These are phyloP conservation scores for Malassezia slooffiae DNA, from an alignment of 1,284 basidiomycete genomes.

Conservation along the genomic window DNA sequence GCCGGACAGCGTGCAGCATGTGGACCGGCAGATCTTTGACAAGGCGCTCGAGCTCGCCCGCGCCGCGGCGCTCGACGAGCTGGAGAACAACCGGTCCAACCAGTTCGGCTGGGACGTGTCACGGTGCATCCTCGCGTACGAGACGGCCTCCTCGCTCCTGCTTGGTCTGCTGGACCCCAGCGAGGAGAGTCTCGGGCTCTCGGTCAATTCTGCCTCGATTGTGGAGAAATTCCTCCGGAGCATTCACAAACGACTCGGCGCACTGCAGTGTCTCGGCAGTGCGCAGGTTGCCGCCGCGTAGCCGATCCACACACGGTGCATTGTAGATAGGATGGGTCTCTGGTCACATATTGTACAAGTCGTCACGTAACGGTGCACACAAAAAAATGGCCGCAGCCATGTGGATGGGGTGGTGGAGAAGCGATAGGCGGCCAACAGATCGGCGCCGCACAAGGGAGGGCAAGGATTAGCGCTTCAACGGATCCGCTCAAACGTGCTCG, in stretches of 20 bases:
- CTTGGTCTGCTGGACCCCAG: slow-evolving; percentile 81
- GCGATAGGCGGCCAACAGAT: no score
- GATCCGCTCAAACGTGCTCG: slow-evolving; percentile 39
- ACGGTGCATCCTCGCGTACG: slow-evolving; percentile 83
- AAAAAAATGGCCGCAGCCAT: no score
- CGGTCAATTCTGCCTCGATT: slow-evolving; percentile 27
- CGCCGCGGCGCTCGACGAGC: slow-evolving; percentile 78
- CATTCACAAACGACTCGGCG: slow-evolving; percentile 32
- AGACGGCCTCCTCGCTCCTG: slow-evolving; percentile 83
- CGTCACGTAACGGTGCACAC: no score
- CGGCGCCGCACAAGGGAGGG: no score
- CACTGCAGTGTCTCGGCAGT: slow-evolving; percentile 21
- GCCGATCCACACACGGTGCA: not conserved
- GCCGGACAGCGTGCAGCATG: slow-evolving; percentile 48
- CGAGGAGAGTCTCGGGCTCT: slow-evolving; percentile 55
- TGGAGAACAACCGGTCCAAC: slow-evolving; percentile 51
- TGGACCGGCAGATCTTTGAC: slow-evolving; percentile 53
- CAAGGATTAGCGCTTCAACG: no score
- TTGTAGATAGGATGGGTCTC: no score
- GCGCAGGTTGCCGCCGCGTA: no score
- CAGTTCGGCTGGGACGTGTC: slow-evolving; percentile 56
- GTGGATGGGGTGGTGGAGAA: no score
- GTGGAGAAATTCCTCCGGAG: slow-evolving; percentile 41
- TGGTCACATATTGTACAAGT: no score
- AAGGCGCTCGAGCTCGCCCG: slow-evolving; percentile 59